Evolutionary conservation across 2,329 filamentous ascomycete species (phyloP).

Genomic region (Cladosporium sp.): DNA sequence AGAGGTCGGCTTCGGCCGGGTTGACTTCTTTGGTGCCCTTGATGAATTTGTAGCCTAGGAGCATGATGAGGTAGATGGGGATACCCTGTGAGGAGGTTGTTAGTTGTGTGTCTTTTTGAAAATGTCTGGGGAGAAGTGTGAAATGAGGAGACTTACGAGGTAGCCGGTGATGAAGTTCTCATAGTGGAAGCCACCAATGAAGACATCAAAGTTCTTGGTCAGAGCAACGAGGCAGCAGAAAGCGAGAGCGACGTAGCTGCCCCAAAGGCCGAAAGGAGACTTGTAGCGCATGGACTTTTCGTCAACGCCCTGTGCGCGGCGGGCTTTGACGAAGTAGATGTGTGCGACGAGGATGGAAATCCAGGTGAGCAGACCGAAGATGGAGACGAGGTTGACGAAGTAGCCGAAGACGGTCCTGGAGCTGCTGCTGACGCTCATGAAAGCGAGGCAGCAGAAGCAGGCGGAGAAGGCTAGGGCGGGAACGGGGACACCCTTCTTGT

Average conservation of each 20-base stretch:
- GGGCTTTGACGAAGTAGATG: slow-evolving; percentile 45
- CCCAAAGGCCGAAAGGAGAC: slow-evolving; percentile 66
- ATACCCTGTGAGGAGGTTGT: slow-evolving; percentile 48
- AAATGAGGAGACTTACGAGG: slow-evolving; percentile 1
- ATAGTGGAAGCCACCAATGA: slow-evolving; percentile 64
- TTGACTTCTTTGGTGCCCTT: slow-evolving; percentile 54
- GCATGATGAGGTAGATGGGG: slow-evolving; percentile 63
- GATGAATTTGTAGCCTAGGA: slow-evolving; percentile 58
- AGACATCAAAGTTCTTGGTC: slow-evolving; percentile 78
- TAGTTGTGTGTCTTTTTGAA: slow-evolving; percentile 46
- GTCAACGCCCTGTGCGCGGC: slow-evolving; percentile 42
- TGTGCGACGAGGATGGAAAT: slow-evolving; percentile 47
- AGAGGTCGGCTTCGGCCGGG: slow-evolving; percentile 53
- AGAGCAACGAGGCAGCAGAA: slow-evolving; percentile 70
- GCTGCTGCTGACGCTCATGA: slow-evolving; percentile 41
- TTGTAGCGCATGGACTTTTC: slow-evolving; percentile 46
- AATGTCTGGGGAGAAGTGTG: not conserved
- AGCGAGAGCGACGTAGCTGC: slow-evolving; percentile 62
- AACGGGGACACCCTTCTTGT: slow-evolving; percentile 66
- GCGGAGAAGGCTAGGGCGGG: slow-evolving; percentile 59
- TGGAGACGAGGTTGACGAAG: slow-evolving; percentile 42
- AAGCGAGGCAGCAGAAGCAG: slow-evolving; percentile 55
- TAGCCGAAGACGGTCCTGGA: slow-evolving; percentile 43
- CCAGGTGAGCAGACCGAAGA: slow-evolving; percentile 43
- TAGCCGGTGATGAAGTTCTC: slow-evolving; percentile 59